Conservation (phyloP, 768 basidiomycete species). For the Paxillus involutus region DNA sequence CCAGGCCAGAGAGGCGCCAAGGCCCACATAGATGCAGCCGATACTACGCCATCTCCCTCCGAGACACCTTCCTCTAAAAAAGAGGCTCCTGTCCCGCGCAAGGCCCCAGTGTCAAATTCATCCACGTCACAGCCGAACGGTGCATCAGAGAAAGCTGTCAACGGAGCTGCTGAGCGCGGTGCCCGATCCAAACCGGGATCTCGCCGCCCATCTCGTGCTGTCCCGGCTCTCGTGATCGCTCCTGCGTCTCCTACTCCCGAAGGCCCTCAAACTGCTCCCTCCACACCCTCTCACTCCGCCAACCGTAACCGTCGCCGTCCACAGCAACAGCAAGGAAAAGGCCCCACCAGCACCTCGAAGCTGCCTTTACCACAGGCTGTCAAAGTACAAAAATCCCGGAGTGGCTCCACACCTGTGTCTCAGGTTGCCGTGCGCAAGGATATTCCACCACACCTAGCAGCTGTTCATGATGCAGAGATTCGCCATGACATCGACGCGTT, state of each 20-base stretch:
- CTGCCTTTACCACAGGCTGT: conserved; percentile 17
- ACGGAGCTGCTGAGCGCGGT: conserved; percentile 20
- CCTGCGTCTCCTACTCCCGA: conserved; percentile 21
- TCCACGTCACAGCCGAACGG: conserved; percentile 19
- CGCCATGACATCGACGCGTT: conserved; percentile 71
- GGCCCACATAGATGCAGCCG: conserved; percentile 17
- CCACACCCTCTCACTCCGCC: conserved; percentile 41
- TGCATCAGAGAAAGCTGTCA: conserved; percentile 21
- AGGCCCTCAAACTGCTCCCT: conserved; percentile 19
- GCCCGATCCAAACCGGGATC: conserved; percentile 21
- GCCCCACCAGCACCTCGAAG: conserved; percentile 14
- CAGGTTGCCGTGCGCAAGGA: conserved; percentile 46
- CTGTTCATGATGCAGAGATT: conserved; percentile 43
- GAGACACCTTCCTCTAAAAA: conserved; percentile 12
- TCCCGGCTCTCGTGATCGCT: conserved; percentile 21
- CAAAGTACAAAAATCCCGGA: conserved; percentile 36
- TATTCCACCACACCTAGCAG: conserved; percentile 55
- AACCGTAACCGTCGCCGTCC: conserved; percentile 50
- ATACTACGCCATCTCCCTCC: conserved; percentile 19
- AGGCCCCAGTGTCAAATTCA: conserved; percentile 11
- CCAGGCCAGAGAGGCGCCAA: conserved; percentile 21
- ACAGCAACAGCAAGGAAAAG: conserved; percentile 31
- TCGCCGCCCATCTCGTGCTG: conserved; percentile 19
- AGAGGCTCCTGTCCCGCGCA: conserved; percentile 13
- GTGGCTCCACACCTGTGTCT: conserved; percentile 18